These are phyloP conservation scores for Paecilomyces sp. DNA, from an alignment of 2,329 filamentous ascomycete species.

Conservation along the genomic window DNA sequence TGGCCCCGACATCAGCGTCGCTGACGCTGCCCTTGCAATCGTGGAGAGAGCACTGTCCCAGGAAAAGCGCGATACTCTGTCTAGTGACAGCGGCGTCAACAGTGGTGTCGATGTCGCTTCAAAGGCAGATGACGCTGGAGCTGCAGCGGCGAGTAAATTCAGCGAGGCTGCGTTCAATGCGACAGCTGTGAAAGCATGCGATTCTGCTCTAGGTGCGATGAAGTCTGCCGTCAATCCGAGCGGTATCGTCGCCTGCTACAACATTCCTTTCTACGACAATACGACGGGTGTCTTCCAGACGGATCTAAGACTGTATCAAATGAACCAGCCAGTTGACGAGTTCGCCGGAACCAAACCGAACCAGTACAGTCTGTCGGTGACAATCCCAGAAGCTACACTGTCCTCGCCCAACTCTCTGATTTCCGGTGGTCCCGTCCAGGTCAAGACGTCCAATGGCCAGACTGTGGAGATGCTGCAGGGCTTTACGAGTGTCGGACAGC, in stretches of 20 bases:
- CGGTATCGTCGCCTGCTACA: constrained; percentile 76
- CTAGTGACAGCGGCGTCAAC: neutral
- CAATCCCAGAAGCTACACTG: constrained; percentile 14
- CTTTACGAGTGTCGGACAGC: constrained; percentile 24
- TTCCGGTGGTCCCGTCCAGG: constrained; percentile 3
- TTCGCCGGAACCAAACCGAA: constrained; percentile 35
- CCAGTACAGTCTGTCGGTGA: constrained; percentile 21
- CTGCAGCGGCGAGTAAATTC: constrained; percentile 5
- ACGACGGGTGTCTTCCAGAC: constrained; percentile 65
- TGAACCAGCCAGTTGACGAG: constrained; percentile 50
- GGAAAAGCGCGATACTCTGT: neutral
- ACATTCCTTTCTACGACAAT: constrained; percentile 61
- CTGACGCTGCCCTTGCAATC: neutral
- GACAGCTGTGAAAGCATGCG: constrained; percentile 53
- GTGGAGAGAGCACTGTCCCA: neutral
- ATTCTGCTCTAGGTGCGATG: constrained; percentile 47
- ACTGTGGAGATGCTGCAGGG: constrained; percentile 20
- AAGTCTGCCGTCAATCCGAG: constrained; percentile 59
- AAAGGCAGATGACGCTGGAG: neutral
- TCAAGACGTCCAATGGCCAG: constrained; percentile 2
- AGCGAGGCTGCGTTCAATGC: constrained; percentile 18
- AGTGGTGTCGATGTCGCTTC: neutral
- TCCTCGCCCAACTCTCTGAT: constrained; percentile 10
- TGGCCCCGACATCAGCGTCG: neutral
- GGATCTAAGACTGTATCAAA: constrained; percentile 66